A percentile compares a stretch with the other conserved stretches of the same genome.
phyloP scores from a whole-genome alignment of 75 land plant species.

The Cryptomeria japonica region DNA sequence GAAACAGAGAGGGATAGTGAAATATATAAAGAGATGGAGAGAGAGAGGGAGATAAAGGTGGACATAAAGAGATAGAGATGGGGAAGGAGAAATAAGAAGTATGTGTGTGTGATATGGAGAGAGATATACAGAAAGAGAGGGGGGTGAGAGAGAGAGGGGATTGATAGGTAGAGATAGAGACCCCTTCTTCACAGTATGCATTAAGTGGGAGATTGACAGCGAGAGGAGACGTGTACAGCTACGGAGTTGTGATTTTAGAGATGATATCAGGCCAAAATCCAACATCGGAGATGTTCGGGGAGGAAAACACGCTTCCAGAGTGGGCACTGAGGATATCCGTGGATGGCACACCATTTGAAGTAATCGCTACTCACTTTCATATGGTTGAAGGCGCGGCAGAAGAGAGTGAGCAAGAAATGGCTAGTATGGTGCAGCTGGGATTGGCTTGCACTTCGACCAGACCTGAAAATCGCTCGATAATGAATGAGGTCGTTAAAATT shows the following conservation, averaged over 20 bases:
- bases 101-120: too few species aligned
- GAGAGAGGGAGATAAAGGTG: too few species aligned
- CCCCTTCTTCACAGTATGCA: not conserved
- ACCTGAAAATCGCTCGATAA: not conserved
- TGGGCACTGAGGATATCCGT: not conserved
- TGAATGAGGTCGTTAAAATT: not conserved
- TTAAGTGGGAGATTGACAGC: not conserved
- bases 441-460: not conserved
- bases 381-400: not conserved
- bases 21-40: too few species aligned
- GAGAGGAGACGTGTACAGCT: conserved; percentile 1
- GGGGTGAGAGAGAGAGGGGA: too few species aligned
- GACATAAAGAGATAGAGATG: too few species aligned
- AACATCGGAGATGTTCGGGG: not conserved
- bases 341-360: not conserved
- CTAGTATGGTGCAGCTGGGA: not conserved
- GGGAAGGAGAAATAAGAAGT: too few species aligned
- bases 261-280: not conserved
- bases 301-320: not conserved
- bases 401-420: not conserved
- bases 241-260: not conserved
- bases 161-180: too few species aligned
- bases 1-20: too few species aligned
- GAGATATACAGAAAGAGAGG: too few species aligned
- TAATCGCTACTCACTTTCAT: not conserved